Conservation (phyloP, 176 grass and related monocot species). For the Avena atlantica region DNA sequence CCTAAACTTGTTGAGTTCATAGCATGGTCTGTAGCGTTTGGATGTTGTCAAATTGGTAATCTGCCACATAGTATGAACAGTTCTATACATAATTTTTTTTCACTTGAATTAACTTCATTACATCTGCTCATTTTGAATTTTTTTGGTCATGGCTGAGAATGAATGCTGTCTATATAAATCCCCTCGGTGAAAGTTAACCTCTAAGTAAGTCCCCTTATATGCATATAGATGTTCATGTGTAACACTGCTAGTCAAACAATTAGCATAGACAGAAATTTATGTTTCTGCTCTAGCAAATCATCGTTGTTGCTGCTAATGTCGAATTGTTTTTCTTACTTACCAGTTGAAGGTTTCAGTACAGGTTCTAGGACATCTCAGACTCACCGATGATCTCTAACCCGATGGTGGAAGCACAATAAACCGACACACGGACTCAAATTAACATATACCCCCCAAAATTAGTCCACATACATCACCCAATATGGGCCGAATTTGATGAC, state of each 20-base stretch:
- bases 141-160: constrained; percentile 1
- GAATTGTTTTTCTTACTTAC: background rate
- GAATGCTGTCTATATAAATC: background rate
- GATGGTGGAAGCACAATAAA: constrained; percentile 44
- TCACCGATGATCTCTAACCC: constrained; percentile 28
- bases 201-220: constrained; percentile 39
- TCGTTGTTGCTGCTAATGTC: background rate
- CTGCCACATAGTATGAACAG: background rate
- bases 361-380: constrained; percentile 22
- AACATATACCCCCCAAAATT: too few relatives aligned
- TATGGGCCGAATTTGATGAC: too few relatives aligned
- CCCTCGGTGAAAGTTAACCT: constrained; percentile 28
- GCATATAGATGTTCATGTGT: constrained; percentile 15
- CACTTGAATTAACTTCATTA: background rate
- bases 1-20: background rate
- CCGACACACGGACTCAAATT: too few relatives aligned
- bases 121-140: background rate
- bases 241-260: background rate
- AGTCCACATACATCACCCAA: too few relatives aligned
- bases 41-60: background rate
- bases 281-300: background rate
- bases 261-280: background rate
- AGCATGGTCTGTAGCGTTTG: background rate
- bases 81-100: background rate
- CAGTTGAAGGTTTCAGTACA: constrained; percentile 28